These are phyloP conservation scores for Coniochaeta pulveracea DNA, from an alignment of 2,329 filamentous ascomycete genomes.

Conservation along the genomic window DNA sequence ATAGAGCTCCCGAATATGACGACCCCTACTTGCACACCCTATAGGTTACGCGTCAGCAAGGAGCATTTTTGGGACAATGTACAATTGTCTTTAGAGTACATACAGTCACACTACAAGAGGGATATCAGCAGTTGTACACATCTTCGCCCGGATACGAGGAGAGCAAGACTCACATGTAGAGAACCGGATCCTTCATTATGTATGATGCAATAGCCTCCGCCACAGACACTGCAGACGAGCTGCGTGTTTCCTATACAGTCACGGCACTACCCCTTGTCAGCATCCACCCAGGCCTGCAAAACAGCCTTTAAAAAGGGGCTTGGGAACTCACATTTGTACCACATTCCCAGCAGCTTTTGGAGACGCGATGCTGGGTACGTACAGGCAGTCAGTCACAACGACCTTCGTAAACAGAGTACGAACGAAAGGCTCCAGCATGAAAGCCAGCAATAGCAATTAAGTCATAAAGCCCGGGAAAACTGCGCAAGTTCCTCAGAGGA, in stretches of 20 bases:
- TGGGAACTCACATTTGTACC: conserved; percentile 55
- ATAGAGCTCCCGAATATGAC: conserved; percentile 12
- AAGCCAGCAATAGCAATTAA: no score
- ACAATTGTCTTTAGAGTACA: conserved; percentile 8
- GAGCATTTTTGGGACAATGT: conserved; percentile 1
- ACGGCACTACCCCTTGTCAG: conserved; percentile 44
- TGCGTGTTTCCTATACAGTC: conserved; percentile 65
- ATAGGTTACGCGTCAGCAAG: conserved; percentile 7
- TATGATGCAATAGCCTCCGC: conserved; percentile 69
- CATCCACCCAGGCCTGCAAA: no score
- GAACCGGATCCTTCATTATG: conserved; percentile 73
- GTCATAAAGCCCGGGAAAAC: no score
- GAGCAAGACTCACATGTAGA: conserved; percentile 34
- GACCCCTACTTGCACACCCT: conserved; percentile 26
- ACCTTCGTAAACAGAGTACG: no score
- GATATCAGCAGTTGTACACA: conserved; percentile 5
- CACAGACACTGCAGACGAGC: conserved; percentile 59
- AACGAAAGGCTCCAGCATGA: no score
- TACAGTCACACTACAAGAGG: conserved; percentile 33
- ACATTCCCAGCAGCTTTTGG: conserved; percentile 74
- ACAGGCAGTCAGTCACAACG: conserved; percentile 10
- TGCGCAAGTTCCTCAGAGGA: no score
- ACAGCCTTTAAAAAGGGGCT: no score
- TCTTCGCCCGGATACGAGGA: not conserved
- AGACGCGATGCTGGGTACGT: conserved; percentile 46